A percentile compares a stretch with the other conserved stretches of the same genome.
Conservation (phyloP, 1,284 basidiomycete species). For the Rhizopogon hawkerae region DNA sequence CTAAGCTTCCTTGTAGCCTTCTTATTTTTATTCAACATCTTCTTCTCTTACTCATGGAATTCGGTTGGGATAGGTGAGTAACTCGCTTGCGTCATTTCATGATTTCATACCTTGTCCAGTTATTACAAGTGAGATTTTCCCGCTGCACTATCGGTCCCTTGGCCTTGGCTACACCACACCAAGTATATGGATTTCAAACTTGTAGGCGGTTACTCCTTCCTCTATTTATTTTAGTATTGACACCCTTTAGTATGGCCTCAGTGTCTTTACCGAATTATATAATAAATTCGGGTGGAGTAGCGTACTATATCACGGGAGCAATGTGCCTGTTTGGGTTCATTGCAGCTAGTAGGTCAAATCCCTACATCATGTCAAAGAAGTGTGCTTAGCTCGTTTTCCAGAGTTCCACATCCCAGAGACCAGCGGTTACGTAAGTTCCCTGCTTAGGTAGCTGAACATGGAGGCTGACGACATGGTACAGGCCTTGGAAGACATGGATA, state of each 20-base stretch:
- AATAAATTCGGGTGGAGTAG: slow-evolving; percentile 17
- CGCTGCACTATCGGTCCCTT: slow-evolving; percentile 25
- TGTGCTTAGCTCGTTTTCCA: slow-evolving; percentile 8
- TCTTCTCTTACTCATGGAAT: slow-evolving; percentile 30
- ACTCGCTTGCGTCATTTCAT: background rate
- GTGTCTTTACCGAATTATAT: slow-evolving; percentile 23
- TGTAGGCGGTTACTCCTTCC: slow-evolving; percentile 8
- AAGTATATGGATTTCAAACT: slow-evolving; percentile 23
- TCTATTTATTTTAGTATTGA: background rate
- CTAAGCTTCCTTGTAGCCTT: slow-evolving; percentile 17
- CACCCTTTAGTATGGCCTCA: slow-evolving; percentile 18
- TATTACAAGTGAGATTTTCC: slow-evolving; percentile 28
- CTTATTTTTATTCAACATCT: slow-evolving; percentile 27
- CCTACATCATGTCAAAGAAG: background rate
- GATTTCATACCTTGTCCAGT: slow-evolving; percentile 12
- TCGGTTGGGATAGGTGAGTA: slow-evolving; percentile 28
- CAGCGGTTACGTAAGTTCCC: slow-evolving; percentile 23
- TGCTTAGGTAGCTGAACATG: background rate
- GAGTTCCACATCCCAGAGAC: slow-evolving; percentile 26
- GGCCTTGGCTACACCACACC: slow-evolving; percentile 28
- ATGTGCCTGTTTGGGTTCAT: slow-evolving; percentile 22
- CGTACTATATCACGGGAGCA: slow-evolving; percentile 26
- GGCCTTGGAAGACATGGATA: slow-evolving; percentile 30
- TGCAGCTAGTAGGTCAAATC: slow-evolving; percentile 22
- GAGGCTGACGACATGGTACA: slow-evolving; percentile 12